These are phyloP conservation scores for Chrysoporthe austroafricana DNA, from an alignment of 2,329 filamentous ascomycete genomes.

Conservation along the genomic window DNA sequence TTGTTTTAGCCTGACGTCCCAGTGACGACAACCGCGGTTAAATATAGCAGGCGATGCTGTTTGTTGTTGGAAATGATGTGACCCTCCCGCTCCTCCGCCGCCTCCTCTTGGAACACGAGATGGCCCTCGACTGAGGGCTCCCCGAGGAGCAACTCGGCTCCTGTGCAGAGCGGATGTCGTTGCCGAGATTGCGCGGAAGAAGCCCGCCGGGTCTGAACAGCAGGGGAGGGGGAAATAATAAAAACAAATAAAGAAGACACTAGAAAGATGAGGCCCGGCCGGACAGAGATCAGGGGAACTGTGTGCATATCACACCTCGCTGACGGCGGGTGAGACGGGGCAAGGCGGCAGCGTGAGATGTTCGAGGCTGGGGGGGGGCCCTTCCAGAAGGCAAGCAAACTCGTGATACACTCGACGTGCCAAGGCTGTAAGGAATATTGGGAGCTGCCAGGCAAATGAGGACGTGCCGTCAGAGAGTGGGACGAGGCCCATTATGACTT, in stretches of 20 bases:
- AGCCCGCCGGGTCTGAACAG: conserved; percentile 9
- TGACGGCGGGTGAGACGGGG: conserved; percentile 8
- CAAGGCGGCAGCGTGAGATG: conserved; percentile 8
- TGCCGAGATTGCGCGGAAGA: conserved; percentile 18
- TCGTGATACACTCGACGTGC: conserved; percentile 17
- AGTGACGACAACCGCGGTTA: background rate
- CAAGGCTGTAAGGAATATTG: conserved; percentile 13
- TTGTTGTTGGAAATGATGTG: background rate
- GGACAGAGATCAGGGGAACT: conserved; percentile 23
- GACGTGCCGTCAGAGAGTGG: conserved; percentile 6
- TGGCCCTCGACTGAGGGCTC: conserved; percentile 7
- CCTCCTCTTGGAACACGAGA: background rate
- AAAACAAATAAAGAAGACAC: background rate
- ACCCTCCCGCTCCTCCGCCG: conserved; percentile 3
- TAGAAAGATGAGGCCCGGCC: conserved; percentile 19
- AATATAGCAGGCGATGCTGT: conserved; percentile 2
- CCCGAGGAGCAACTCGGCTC: conserved; percentile 25
- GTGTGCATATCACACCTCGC: conserved; percentile 20
- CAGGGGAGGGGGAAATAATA: conserved; percentile 9
- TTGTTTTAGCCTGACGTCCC: conserved; percentile 21
- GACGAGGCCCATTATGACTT: conserved; percentile 24
- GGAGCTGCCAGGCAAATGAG: conserved; percentile 9
- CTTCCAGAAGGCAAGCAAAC: conserved; percentile 11
- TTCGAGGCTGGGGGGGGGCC: background rate
- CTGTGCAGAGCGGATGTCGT: conserved; percentile 5